phyloP scores from a whole-genome alignment of 164 flowering plant species.

The Tetrastigma voinierianum region DNA sequence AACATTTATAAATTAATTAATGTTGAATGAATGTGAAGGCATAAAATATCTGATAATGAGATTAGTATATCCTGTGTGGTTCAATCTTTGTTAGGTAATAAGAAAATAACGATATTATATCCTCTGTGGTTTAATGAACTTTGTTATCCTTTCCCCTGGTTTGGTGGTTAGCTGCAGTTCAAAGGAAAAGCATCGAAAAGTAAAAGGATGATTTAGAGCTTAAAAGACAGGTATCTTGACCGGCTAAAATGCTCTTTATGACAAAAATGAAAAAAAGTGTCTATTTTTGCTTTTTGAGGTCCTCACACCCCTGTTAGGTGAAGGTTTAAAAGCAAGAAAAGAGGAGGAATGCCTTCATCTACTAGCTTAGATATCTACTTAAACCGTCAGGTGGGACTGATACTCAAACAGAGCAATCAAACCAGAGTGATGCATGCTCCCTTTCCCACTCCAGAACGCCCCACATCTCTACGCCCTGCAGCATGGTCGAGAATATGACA shows the following conservation, averaged over 20 bases:
- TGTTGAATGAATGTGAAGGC: neutral
- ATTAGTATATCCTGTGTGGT: neutral
- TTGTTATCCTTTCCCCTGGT: neutral
- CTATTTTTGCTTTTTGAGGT: constrained; percentile 9
- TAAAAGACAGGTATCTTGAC: constrained; percentile 63
- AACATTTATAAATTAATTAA: neutral
- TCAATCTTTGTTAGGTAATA: neutral
- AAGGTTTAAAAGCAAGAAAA: constrained; percentile 42
- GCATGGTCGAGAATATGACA: constrained; percentile 23
- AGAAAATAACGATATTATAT: no score
- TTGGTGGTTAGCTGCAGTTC: constrained; percentile 26
- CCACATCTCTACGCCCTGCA: constrained; percentile 14
- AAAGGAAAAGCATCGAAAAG: constrained; percentile 57
- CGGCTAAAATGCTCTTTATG: constrained; percentile 1
- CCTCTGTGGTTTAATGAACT: neutral
- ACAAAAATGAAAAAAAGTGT: neutral
- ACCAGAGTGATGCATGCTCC: constrained; percentile 15
- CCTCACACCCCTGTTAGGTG: constrained; percentile 35
- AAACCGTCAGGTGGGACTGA: constrained; percentile 21
- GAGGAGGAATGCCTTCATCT: constrained; percentile 20
- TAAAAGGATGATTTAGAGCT: constrained; percentile 64
- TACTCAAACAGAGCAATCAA: constrained; percentile 20
- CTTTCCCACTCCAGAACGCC: constrained; percentile 26
- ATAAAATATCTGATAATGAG: neutral
- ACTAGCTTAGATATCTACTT: constrained; percentile 26